A percentile compares a stretch with the other conserved stretches of the same genome.
Evolutionary conservation across 495 filamentous ascomycete species (phyloP).

Genomic region (Aspergillus sparsus): DNA sequence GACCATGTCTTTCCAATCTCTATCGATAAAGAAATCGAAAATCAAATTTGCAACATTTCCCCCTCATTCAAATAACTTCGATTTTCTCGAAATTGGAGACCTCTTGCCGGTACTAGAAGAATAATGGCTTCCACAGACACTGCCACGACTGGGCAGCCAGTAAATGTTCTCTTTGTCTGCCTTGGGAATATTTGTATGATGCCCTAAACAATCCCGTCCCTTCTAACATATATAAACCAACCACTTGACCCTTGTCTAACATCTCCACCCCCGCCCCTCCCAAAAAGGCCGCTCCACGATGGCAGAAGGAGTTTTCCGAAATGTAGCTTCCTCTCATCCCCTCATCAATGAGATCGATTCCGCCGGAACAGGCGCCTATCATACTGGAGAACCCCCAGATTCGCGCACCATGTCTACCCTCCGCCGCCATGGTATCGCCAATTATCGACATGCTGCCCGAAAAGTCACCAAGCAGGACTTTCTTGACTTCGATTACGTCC

Average conservation of each 20-base stretch:
- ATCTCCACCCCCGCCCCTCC: conserved; percentile 14
- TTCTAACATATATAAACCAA: neutral
- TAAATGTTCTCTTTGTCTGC: conserved; percentile 92
- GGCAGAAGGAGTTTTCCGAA: conserved; percentile 90
- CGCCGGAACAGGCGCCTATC: conserved; percentile 86
- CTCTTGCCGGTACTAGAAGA: neutral
- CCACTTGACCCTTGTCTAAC: neutral
- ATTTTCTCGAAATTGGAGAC: neutral
- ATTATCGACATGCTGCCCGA: conserved; percentile 76
- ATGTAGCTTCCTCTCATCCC: conserved; percentile 58
- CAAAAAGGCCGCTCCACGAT: conserved; percentile 72
- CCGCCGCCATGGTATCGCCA: conserved; percentile 66
- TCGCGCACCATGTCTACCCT: conserved; percentile 83
- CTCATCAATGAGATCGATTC: conserved; percentile 77
- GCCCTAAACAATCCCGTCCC: conserved; percentile 2
- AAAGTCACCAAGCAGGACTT: conserved; percentile 75
- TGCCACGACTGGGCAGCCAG: conserved; percentile 30
- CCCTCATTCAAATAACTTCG: neutral
- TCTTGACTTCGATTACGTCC: conserved; percentile 81
- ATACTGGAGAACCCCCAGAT: conserved; percentile 71
- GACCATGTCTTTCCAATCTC: neutral
- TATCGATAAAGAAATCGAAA: conserved; percentile 20
- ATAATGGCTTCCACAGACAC: conserved; percentile 25
- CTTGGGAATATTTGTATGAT: conserved; percentile 89
- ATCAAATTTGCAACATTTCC: neutral